phyloP scores from a whole-genome alignment of 2,329 filamentous ascomycete genomes.

The Proliferodiscus dingleyae region DNA sequence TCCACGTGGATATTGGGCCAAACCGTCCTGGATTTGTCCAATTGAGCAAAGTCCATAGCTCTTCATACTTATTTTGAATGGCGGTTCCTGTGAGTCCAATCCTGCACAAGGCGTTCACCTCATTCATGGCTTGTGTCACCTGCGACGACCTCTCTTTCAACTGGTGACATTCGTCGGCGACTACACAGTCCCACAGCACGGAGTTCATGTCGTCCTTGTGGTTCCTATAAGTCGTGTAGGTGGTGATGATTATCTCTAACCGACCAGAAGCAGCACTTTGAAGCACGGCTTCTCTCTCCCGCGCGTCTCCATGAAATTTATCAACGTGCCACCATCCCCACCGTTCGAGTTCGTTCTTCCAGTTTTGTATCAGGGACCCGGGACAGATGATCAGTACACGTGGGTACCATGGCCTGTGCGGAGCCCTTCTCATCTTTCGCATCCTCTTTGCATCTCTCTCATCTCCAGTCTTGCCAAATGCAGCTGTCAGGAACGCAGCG shows the following conservation, averaged over 20 bases:
- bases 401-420: constrained; percentile 67
- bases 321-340: constrained; percentile 98
- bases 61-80: constrained; percentile 97
- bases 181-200: constrained; percentile 86
- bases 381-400: constrained; percentile 82
- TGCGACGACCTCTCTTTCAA: constrained; percentile 77
- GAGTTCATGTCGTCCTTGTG: constrained; percentile 70
- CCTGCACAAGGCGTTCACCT: constrained; percentile 84
- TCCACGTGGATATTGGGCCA: constrained; percentile 70
- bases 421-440: constrained; percentile 70
- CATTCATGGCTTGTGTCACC: constrained; percentile 80
- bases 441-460: constrained; percentile 81
- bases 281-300: constrained; percentile 67
- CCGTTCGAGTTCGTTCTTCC: constrained; percentile 76
- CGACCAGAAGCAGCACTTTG: constrained; percentile 69
- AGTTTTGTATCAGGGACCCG: constrained; percentile 83
- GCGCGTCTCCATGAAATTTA: constrained; percentile 66
- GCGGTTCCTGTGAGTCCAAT: constrained; percentile 93
- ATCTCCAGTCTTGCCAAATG: constrained; percentile 91
- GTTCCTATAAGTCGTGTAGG: constrained; percentile 85
- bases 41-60: constrained; percentile 92
- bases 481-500: constrained; percentile 82
- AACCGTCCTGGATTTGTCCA: constrained; percentile 86
- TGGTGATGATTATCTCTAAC: constrained; percentile 89
- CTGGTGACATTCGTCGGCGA: constrained; percentile 89